Evolutionary conservation across 371 early-diverging fungal species (phyloP).

Genomic region (Mucor ambiguus): DNA sequence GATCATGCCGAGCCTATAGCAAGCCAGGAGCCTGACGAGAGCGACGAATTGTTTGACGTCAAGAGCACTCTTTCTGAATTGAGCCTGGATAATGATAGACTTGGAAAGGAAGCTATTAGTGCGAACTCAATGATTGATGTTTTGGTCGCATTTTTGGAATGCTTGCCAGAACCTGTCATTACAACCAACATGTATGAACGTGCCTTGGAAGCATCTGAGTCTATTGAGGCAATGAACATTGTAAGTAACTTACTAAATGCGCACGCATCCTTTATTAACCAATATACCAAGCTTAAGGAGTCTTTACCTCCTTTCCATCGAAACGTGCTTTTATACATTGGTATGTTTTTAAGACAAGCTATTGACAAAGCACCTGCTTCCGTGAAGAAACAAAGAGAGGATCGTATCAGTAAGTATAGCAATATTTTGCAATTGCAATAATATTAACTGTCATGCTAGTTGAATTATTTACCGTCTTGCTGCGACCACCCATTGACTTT

Average conservation of each 20-base stretch:
- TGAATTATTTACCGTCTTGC: conserved; percentile 46
- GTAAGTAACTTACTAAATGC: conserved; percentile 20
- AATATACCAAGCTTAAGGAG: conserved; percentile 13
- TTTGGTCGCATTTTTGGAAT: conserved; percentile 72
- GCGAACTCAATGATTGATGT: conserved; percentile 83
- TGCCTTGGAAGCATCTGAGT: conserved; percentile 64
- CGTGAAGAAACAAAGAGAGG: conserved; percentile 35
- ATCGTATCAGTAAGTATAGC: conserved; percentile 45
- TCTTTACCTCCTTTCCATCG: conserved; percentile 49
- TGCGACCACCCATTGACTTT: conserved; percentile 43
- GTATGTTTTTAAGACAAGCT: conserved; percentile 74
- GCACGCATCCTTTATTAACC: not conserved
- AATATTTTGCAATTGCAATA: not conserved
- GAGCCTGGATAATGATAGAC: conserved; percentile 12
- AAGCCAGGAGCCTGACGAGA: not conserved
- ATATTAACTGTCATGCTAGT: conserved; percentile 21
- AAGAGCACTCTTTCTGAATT: conserved; percentile 5
- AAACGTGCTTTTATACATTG: conserved; percentile 75
- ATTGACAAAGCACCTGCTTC: conserved; percentile 45
- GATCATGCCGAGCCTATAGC: not conserved
- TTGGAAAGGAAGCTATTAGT: conserved; percentile 51
- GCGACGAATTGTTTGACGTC: not conserved
- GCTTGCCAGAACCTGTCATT: conserved; percentile 78
- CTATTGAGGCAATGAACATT: conserved; percentile 42
- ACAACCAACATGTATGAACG: conserved; percentile 63